Evolutionary conservation across 2,329 filamentous ascomycete species (phyloP), one percentile per base, ranked within the genome.

Genomic region (Graphilbum fragrans): DNA sequence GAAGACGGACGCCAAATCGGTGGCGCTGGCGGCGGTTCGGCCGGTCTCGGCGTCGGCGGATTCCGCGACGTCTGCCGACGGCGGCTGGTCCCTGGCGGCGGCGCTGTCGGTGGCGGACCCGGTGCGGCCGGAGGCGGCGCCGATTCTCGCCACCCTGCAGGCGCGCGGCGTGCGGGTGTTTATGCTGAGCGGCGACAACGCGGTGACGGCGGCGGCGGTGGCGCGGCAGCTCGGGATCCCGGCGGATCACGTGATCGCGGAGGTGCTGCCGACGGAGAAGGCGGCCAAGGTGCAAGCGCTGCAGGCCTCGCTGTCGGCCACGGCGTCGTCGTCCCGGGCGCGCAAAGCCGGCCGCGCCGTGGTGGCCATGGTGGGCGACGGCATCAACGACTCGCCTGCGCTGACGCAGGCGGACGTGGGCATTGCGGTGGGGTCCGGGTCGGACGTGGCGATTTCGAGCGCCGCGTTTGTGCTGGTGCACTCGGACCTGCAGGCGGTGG

Each of bases 131-230:
- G 85, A 93, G 59, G 79, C 86, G 0, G 59, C 63, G 1, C 54
- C 64, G 8, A 77, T 90, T 17, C 72, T 94, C 44, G 58, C 62
- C 7, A 68, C 77, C 2, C 73, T 94, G 1, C 71, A 74, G 35
- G 59, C 69, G 5, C 72, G 73, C 16, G 77, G 81, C 18, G 79
- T 83, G 37, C 74, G 79, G 25, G 82, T 94, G 4, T 94, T 82
- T 77, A 93, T 95, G 86, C 78, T 94, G 31, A 93, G 86, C 0
- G 88, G 88, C 23, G 88, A 95, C 64, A 94, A 94, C 54, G 64
- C 68, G n/a, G 78, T 67, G n/a, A 95, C 88, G 1, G 88, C 88
- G 2, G 67, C 72, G 18, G 86, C 86, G 0, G 85, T 95, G 3
- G 88, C 83, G 1, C 63, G 69, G 2, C 75, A 76, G 52, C 69